A percentile compares a stretch with the other conserved stretches of the same genome.
Evolutionary conservation across 164 flowering plant species (phyloP).

Genomic region (Aristolochia fimbriata): DNA sequence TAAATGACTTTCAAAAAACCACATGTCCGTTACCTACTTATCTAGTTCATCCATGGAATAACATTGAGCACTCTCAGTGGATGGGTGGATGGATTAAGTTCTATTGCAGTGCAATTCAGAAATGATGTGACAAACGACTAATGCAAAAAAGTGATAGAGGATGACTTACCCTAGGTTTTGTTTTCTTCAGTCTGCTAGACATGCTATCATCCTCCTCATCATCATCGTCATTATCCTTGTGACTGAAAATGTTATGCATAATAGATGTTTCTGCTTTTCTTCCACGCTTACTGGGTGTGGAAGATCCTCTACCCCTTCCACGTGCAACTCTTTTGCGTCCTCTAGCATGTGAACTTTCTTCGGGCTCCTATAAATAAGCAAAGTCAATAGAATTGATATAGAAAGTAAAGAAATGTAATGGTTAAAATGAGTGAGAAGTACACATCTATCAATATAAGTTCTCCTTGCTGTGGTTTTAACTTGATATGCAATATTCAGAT

Average conservation of each 20-base stretch:
- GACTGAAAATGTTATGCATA: conserved; percentile 39
- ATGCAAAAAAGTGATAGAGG: too few species aligned
- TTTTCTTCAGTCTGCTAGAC: conserved; percentile 43
- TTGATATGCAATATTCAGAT: too few species aligned
- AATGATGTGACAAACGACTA: too few species aligned
- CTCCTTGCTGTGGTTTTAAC: too few species aligned
- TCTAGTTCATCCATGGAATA: too few species aligned
- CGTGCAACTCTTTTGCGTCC: conserved; percentile 82
- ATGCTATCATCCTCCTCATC: conserved; percentile 59
- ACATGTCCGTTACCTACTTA: too few species aligned
- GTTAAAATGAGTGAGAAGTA: not conserved
- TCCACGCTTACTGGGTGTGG: conserved; percentile 65
- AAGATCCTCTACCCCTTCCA: conserved; percentile 65
- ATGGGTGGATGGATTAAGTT: too few species aligned
- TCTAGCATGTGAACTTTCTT: conserved; percentile 31
- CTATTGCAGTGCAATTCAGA: too few species aligned
- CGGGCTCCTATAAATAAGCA: conserved; percentile 42
- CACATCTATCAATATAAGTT: not conserved
- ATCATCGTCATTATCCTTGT: conserved; percentile 58
- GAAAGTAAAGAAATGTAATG: not conserved
- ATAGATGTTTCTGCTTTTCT: conserved; percentile 58
- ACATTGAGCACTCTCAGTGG: too few species aligned
- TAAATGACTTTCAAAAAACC: too few species aligned
- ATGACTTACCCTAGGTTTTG: conserved; percentile 66
- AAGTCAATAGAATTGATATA: not conserved